Base-by-base conservation (phyloP, 148 eudicot species). In the Spergularia marina region DNA sequence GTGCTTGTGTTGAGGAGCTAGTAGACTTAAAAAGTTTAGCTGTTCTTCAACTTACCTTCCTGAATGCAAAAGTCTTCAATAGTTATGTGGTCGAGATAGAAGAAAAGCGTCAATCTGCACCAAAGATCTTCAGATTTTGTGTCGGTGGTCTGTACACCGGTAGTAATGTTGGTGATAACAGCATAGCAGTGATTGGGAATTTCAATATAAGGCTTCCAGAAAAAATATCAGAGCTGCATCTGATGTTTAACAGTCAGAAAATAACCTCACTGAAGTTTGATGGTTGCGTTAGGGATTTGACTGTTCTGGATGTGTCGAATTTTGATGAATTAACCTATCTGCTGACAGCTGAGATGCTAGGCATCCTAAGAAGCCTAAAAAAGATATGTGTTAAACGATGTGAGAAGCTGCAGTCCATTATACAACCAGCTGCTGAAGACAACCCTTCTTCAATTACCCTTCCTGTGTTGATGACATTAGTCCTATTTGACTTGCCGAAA, bases 1-100 rank as follows among this genome's bases (percentile, higher is more conserved):
- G 83, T 18, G 83, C 79, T 16, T 80, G 79, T 71, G 73, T 83
- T 1, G 86, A 83, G 65, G 85, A 83, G 73, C 76, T 83, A 54
- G 53, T 51, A 5, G 72, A 51, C 2, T 57, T 80, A 53, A 69
- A 76, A 55, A 23, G 23, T 14, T 36, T 83, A 41, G 74, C 14
- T 54, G 52, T 61, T 66, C 83, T 83, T 55, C 83, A 83, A 11
- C 62, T 83, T 4, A 57, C 64, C 44, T 80, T 79, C 55, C 13
- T 76, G 7, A 76, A 79, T 23, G 68, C 76, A 16, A 34, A 73
- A 57, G 85, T 83, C 14, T 83, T 83, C 20, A 56, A 73, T 17
- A 68, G 47, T 10, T 83, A 76, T 53, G 72, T 83, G 51, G 16
- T 18, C 47, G 54, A 72, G 41, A 73, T 56, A 34, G 73, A 73